These are phyloP conservation scores for Chlorella sp. DNA, from an alignment of 139 green algal species.

Conservation along the genomic window DNA sequence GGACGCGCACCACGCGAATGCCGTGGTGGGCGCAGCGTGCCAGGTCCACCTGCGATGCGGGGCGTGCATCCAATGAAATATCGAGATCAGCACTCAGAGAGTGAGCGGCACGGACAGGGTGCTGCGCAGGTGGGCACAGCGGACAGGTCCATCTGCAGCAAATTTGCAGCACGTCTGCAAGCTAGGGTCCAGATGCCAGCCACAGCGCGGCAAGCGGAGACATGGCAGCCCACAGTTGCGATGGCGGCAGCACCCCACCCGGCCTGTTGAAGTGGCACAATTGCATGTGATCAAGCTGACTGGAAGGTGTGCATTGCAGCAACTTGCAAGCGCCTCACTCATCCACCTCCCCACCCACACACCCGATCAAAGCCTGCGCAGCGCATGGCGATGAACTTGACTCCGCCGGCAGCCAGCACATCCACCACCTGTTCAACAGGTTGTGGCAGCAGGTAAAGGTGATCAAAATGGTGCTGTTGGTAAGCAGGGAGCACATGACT, in stretches of 20 bases:
- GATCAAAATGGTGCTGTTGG: neutral
- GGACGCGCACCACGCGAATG: constrained; percentile 70
- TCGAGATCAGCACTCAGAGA: neutral
- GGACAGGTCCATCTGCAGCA: neutral
- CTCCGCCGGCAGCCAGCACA: constrained; percentile 58
- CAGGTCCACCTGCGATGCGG: constrained; percentile 66
- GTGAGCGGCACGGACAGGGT: no score
- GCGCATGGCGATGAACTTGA: constrained; percentile 74
- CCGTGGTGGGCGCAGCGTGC: constrained; percentile 31
- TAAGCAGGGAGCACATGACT: neutral
- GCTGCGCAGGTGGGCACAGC: no score
- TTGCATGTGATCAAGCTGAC: no score
- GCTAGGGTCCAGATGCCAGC: neutral
- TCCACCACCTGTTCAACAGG: constrained; percentile 46
- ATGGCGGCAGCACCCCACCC: constrained; percentile 7
- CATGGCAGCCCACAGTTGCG: neutral
- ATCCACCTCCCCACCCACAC: neutral
- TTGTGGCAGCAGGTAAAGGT: neutral
- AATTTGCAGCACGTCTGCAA: neutral
- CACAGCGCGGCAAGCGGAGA: neutral
- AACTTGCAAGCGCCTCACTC: no score
- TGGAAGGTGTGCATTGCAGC: no score
- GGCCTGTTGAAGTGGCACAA: no score
- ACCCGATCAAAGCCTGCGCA: constrained; percentile 71
- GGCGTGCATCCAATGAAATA: neutral